Conservation (phyloP, 1,284 basidiomycete species). For the Hemileia vastatrix region DNA sequence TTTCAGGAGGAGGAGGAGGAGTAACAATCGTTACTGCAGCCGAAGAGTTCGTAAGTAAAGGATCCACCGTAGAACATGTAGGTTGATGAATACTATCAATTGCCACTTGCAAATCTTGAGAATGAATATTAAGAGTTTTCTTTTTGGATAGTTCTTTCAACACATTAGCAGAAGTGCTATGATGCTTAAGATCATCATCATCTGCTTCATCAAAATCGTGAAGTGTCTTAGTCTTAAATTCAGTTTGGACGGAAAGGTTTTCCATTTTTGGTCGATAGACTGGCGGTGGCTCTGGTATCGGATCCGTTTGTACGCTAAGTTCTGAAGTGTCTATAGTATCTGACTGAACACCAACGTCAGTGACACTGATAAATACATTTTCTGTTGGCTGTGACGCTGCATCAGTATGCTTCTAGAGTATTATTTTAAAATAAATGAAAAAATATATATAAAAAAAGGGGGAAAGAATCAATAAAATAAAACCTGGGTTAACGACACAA, state of each 20-base stretch:
- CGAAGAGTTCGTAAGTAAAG: background rate
- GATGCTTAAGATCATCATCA: too few species aligned
- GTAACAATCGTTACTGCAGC: background rate
- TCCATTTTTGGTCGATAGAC: constrained; percentile 21
- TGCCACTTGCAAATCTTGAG: background rate
- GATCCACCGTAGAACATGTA: too few species aligned
- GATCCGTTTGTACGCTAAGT: constrained; percentile 20
- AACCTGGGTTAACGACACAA: too few species aligned
- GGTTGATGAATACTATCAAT: background rate
- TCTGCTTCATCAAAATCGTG: background rate
- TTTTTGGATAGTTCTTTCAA: background rate
- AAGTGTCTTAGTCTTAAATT: background rate
- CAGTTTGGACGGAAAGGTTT: constrained; percentile 13
- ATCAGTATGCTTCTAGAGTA: too few species aligned
- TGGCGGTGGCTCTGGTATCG: constrained; percentile 15
- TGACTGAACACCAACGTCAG: too few species aligned
- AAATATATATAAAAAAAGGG: too few species aligned
- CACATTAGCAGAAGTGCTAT: too few species aligned
- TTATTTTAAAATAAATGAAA: too few species aligned
- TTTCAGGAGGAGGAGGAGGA: background rate
- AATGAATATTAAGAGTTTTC: background rate
- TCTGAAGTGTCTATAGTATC: too few species aligned
- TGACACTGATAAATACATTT: too few species aligned
- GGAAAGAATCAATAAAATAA: too few species aligned
- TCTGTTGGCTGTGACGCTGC: too few species aligned